Evolutionary conservation across 2,329 filamentous ascomycete species (phyloP), one percentile per base, ranked within the genome.

Genomic region (Colletotrichum liriopes): DNA sequence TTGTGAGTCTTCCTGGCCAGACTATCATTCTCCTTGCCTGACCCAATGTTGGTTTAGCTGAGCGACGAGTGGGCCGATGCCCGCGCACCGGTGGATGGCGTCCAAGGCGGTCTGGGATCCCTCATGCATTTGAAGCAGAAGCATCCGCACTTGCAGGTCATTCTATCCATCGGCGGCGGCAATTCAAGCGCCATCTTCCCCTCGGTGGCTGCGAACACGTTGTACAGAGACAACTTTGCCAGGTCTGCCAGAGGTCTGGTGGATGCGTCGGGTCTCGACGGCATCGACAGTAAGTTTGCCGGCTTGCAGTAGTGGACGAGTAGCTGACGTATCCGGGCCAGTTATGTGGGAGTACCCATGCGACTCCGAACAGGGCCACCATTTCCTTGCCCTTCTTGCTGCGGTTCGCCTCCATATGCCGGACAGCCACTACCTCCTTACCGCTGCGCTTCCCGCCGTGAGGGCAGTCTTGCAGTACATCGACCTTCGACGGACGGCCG

Each of bases 281-380:
- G 82, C 32, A 92, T 96, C 74, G 94, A 96, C 79, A 91, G 93
- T 95, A 71, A 78, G 82, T 79, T 45, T 71, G 47, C 54, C 41
- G 6, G 43, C 20, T 37, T 66, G 67, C 67, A 58, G 35, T 29
- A 14, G 51, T 23, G 45, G 32, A 29, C 9, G 8, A 23, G 32
- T 54, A 55, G 74, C 74, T 60, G 52, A 71, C 51, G 56, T 68
- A 12, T 45, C 54, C 39, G 51, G 72, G 47, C 45, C 71, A 96
- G 93, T 96, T 79, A 92, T 93, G 77, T 96, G 94, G 94, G 91
- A 94, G 79, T 93, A 94, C 76, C 93, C 94, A 2, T 87, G 87
- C 66, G 86, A 93, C 78, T 79, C 85, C 2, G 85, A 90, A 65
- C 89, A 95, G 81, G 93, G 93, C 32, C 84, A 86, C 73, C 88